Percentiles rank a stretch among this genome's conserved stretches.
phyloP scores from a whole-genome alignment of 2,329 filamentous ascomycete genomes.

The Cercospora sp. region DNA sequence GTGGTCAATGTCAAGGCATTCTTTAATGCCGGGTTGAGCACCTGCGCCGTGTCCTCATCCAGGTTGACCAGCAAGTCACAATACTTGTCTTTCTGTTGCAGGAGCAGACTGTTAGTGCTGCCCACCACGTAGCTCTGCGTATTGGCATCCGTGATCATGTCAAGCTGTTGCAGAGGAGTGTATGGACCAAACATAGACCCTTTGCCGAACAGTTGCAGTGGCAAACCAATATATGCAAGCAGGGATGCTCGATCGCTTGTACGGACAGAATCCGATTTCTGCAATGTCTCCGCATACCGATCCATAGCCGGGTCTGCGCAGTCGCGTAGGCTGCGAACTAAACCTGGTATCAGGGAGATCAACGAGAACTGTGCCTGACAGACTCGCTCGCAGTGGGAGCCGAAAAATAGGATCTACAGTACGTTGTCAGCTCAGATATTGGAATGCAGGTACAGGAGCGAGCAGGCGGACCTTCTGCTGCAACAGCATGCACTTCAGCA shows the following conservation, averaged over 20 bases:
- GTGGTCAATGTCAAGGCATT: conserved; percentile 75
- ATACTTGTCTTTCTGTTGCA: conserved; percentile 94
- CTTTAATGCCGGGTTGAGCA: conserved; percentile 77
- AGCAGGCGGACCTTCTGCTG: conserved; percentile 76
- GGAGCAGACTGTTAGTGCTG: conserved; percentile 88
- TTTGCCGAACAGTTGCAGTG: conserved; percentile 92
- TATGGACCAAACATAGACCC: conserved; percentile 96
- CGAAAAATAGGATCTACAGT: conserved; percentile 91
- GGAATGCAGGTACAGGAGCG: background rate
- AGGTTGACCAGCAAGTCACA: conserved; percentile 96
- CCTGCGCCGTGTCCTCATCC: conserved; percentile 82
- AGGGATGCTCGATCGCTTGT: conserved; percentile 91
- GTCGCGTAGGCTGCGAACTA: conserved; percentile 89
- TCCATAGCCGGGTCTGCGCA: conserved; percentile 93
- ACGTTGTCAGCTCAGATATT: conserved; percentile 15
- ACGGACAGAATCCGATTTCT: conserved; percentile 78
- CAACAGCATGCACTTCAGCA: conserved; percentile 89
- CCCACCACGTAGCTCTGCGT: conserved; percentile 98
- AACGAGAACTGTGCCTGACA: conserved; percentile 99
- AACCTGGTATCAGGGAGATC: conserved; percentile 88
- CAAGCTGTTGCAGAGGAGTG: conserved; percentile 91
- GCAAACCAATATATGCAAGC: conserved; percentile 89
- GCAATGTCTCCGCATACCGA: conserved; percentile 71
- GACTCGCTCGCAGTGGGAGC: conserved; percentile 88
- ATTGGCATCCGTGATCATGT: conserved; percentile 86